Evolutionary conservation across 31 red algal species (phyloP).

Genomic region (Asparagopsis taxiformis): DNA sequence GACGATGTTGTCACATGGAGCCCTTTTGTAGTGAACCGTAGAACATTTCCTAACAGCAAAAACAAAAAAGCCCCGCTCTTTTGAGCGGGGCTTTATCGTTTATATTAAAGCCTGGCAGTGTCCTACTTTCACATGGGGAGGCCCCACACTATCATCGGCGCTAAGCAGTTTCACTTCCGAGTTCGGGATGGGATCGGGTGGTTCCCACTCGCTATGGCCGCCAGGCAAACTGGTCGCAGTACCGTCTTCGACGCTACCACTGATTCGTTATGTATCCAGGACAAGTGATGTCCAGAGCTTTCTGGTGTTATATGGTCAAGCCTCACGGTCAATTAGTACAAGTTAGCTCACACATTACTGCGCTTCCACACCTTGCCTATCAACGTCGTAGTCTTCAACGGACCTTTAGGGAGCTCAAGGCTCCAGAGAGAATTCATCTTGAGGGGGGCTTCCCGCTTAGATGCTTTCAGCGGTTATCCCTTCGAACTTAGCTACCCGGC

Average conservation of each 20-base stretch:
- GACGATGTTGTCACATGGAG: too few species aligned
- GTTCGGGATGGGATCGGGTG: slow-evolving; percentile 46
- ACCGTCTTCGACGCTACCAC: too few species aligned
- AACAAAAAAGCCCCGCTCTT: too few species aligned
- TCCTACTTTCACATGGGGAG: slow-evolving; percentile 24
- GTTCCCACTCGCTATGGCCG: slow-evolving; percentile 7
- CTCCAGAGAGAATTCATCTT: slow-evolving; percentile 4
- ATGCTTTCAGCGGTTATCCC: too few species aligned
- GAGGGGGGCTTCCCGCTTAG: slow-evolving; percentile 10
- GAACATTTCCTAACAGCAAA: too few species aligned
- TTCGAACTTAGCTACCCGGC: too few species aligned
- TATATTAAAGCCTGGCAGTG: slow-evolving; percentile 8
- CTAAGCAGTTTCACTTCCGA: slow-evolving; percentile 30
- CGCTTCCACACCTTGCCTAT: slow-evolving; percentile 12
- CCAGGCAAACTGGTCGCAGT: neutral
- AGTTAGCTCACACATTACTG: slow-evolving; percentile 23
- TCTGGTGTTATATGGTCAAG: neutral
- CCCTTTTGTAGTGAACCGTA: too few species aligned
- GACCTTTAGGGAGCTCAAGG: neutral
- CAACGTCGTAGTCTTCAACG: slow-evolving; percentile 4
- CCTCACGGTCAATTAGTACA: slow-evolving; percentile 37
- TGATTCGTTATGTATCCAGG: too few species aligned
- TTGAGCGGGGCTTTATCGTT: too few species aligned
- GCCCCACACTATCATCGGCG: slow-evolving; percentile 10
- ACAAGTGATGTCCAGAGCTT: too few species aligned